Evolutionary conservation across 2,329 filamentous ascomycete species (phyloP), one percentile per base, ranked within the genome.

Genomic region (Aspergillus awamori): DNA sequence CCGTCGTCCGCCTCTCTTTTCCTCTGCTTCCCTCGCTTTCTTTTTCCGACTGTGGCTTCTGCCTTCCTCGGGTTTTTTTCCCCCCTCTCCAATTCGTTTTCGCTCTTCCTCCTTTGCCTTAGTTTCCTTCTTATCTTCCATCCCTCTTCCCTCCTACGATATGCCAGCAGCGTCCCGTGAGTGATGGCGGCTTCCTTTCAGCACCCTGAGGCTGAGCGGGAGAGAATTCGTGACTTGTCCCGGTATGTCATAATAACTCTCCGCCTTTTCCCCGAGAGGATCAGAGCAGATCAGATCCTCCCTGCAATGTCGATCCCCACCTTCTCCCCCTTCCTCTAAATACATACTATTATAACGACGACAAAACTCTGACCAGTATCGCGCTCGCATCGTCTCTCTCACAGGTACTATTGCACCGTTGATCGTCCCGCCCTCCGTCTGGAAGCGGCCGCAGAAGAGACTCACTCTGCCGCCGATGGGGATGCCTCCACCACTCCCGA

Each of bases 221-320:
- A 65, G 38, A 58, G 65, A 22, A 67, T 67, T 33, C 58, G 65
- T 10, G 65, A 67, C 48, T 45, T 67, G 30, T 63, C 65, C 8
- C 56, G 59, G 62, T 64, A 24, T 24, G 58, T 43, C n/a, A n/a
- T 20, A 8, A 17, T 24, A 13, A 41, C 38, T n/a, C 43, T 51
- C 41, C 8, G 28, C 45, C 30, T 33, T 33, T 33, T 33, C 30
- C 30, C 30, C 30, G 30, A 33, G 1, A 33, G 30, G 30, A 2
- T 33, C 11, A 33, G 30, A 33, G 10, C 30, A 33, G 30, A 33
- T 33, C 30, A 33, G 5, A 33, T 33, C 11, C 30, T 33, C 30
- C 1, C 30, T 33, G 30, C 30, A 33, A 33, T 13, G 30, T 33
- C 30, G 30, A 33, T 20, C 20, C 20, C 20, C 20, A 20, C 20